Conservation (phyloP, 2,329 filamentous ascomycete species). For the Fusarium sp. region DNA sequence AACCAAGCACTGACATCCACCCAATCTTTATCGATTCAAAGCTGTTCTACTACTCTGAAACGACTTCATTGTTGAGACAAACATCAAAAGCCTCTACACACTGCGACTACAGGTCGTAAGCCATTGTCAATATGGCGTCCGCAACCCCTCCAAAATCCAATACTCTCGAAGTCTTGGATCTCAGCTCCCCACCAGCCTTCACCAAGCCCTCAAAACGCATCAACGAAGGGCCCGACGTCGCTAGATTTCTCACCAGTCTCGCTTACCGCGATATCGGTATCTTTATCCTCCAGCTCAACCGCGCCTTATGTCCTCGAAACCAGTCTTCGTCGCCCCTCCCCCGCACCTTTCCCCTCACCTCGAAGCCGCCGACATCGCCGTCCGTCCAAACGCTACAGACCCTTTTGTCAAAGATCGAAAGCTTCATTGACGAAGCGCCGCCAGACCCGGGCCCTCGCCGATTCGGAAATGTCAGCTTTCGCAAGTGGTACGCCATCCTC, state of each 20-base stretch:
- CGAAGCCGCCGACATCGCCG: conserved; percentile 60
- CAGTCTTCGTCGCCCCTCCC: conserved; percentile 56
- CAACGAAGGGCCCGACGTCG: conserved; percentile 86
- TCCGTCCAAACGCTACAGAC: conserved; percentile 75
- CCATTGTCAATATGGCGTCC: conserved; percentile 43
- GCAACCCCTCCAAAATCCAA: conserved; percentile 40
- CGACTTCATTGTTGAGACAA: neutral
- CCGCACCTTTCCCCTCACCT: conserved; percentile 60
- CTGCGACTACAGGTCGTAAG: neutral
- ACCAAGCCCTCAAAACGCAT: conserved; percentile 82
- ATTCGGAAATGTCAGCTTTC: conserved; percentile 93
- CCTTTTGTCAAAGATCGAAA: conserved; percentile 75
- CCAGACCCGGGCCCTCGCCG: conserved; percentile 88
- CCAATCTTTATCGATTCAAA: neutral
- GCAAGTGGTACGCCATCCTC: conserved; percentile 83
- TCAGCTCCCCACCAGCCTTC: conserved; percentile 68
- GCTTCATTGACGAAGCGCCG: conserved; percentile 82
- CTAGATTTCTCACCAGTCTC: conserved; percentile 82
- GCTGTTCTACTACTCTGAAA: neutral
- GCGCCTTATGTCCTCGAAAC: conserved; percentile 81
- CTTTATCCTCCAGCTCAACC: conserved; percentile 92
- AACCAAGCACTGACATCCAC: conserved; percentile 17
- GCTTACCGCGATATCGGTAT: conserved; percentile 90
- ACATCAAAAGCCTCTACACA: accelerated
- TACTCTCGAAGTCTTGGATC: conserved; percentile 66